Evolutionary conservation across 176 grass and related monocot species (phyloP).

Genomic region (Luzula sylvatica): DNA sequence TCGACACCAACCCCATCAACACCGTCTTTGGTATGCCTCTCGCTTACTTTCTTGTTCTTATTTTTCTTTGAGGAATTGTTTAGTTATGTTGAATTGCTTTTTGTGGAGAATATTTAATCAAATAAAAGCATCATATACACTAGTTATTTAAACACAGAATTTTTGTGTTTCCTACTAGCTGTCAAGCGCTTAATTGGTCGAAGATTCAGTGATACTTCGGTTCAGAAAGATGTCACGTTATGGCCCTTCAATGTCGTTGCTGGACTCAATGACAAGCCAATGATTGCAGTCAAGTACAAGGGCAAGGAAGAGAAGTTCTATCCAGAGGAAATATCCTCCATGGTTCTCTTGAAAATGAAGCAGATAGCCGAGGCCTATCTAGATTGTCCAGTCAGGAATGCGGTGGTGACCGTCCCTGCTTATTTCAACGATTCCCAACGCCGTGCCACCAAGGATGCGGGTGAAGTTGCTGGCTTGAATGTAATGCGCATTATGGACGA

Average conservation of each 20-base stretch:
- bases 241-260: constrained; percentile 94
- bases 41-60: too few species aligned
- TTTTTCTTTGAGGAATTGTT: too few species aligned
- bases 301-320: constrained; percentile 77
- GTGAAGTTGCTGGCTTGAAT: constrained; percentile 61
- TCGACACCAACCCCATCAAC: too few species aligned
- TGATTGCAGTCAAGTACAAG: constrained; percentile 72
- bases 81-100: too few species aligned
- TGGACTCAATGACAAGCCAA: constrained; percentile 22
- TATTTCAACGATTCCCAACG: too few species aligned
- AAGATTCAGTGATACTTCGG: constrained; percentile 60
- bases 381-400: constrained; percentile 42
- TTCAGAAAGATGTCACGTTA: constrained; percentile 73
- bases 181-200: constrained; percentile 73
- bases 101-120: too few species aligned
- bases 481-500: too few species aligned
- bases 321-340: constrained; percentile 78
- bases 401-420: too few species aligned
- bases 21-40: too few species aligned
- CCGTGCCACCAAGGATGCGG: constrained; percentile 82
- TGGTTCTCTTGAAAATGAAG: constrained; percentile 88
- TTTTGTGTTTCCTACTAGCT: too few species aligned
- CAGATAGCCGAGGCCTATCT: constrained; percentile 68
- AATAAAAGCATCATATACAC: too few species aligned
- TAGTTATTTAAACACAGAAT: too few species aligned